phyloP scores from a whole-genome alignment of 768 basidiomycete genomes.

The Arthromyces matolae region DNA sequence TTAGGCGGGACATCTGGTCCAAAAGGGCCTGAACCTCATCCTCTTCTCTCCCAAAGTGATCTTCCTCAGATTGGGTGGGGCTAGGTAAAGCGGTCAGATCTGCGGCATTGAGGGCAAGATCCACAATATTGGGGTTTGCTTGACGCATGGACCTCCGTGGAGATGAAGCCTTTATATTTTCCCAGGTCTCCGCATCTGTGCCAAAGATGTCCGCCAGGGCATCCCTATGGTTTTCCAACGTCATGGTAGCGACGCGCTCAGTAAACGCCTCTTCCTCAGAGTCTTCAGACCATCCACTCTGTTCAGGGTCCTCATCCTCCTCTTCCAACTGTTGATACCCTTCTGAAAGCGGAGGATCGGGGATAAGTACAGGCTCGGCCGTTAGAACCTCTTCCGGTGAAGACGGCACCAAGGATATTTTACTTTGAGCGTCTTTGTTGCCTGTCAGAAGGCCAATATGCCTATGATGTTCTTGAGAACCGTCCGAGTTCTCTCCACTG shows the following conservation, averaged over 20 bases:
- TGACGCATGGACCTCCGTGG: constrained; percentile 21
- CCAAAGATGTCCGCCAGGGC: constrained; percentile 63
- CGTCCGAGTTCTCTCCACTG: constrained; percentile 19
- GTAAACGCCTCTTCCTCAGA: constrained; percentile 34
- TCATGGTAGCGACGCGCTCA: constrained; percentile 33
- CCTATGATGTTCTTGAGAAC: constrained; percentile 23
- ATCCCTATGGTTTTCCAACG: constrained; percentile 33
- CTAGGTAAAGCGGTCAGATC: constrained; percentile 29
- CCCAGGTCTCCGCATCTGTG: constrained; percentile 62
- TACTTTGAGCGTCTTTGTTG: constrained; percentile 40
- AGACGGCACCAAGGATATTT: constrained; percentile 24
- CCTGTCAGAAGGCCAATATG: constrained; percentile 53
- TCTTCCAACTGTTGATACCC: constrained; percentile 31
- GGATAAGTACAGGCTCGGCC: background rate
- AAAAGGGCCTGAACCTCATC: constrained; percentile 41
- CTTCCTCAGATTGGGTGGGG: constrained; percentile 21
- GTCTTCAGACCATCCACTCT: constrained; percentile 19
- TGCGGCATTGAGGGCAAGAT: constrained; percentile 49
- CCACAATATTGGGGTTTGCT: constrained; percentile 44
- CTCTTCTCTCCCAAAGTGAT: constrained; percentile 31
- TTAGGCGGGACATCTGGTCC: constrained; percentile 36
- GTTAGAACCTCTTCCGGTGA: constrained; percentile 12
- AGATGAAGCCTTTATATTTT: constrained; percentile 42
- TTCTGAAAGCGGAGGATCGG: background rate
- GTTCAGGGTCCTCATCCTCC: constrained; percentile 2